phyloP scores from a whole-genome alignment of 495 filamentous ascomycete species.

The Pyrenula aspistea region DNA sequence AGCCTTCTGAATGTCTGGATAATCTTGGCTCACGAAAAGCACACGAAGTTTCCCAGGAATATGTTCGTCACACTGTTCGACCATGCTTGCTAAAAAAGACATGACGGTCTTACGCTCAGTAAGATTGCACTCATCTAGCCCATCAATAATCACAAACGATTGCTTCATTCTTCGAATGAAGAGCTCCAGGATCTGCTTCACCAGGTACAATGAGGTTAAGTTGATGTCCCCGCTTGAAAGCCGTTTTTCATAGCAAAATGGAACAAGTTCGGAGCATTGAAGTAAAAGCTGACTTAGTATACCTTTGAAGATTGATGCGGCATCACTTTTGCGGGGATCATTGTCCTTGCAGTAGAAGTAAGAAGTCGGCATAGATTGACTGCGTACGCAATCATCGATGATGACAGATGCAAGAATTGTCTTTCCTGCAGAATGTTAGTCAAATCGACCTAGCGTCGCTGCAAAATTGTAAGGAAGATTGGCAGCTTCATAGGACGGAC shows the following conservation, averaged over 20 bases:
- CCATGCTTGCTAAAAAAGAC: slow-evolving; percentile 8
- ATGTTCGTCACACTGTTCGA: slow-evolving; percentile 11
- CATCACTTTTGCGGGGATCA: slow-evolving; percentile 17
- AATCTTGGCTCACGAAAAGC: slow-evolving; percentile 27
- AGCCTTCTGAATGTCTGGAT: slow-evolving; percentile 15
- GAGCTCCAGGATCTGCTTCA: slow-evolving; percentile 17
- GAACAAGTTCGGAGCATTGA: slow-evolving; percentile 16
- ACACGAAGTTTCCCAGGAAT: slow-evolving; percentile 18
- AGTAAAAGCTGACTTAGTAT: slow-evolving; percentile 24
- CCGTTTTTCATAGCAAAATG: slow-evolving; percentile 18
- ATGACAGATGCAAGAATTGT: slow-evolving; percentile 26
- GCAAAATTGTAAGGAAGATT: neutral
- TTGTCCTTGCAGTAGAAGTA: slow-evolving; percentile 32
- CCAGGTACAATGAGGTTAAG: slow-evolving; percentile 12
- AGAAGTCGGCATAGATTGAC: slow-evolving; percentile 9
- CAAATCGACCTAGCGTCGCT: neutral
- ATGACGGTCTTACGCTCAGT: slow-evolving; percentile 1
- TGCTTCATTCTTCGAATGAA: slow-evolving; percentile 12
- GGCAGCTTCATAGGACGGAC: slow-evolving; percentile 8
- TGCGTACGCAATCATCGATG: slow-evolving; percentile 15
- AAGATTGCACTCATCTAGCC: slow-evolving; percentile 28
- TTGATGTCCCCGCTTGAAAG: slow-evolving; percentile 12
- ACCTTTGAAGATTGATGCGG: slow-evolving; percentile 16
- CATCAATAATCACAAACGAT: slow-evolving; percentile 30
- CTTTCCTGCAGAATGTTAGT: slow-evolving; percentile 21